Evolutionary conservation across 2,329 filamentous ascomycete species (phyloP).

Genomic region (Xylaria sp.): DNA sequence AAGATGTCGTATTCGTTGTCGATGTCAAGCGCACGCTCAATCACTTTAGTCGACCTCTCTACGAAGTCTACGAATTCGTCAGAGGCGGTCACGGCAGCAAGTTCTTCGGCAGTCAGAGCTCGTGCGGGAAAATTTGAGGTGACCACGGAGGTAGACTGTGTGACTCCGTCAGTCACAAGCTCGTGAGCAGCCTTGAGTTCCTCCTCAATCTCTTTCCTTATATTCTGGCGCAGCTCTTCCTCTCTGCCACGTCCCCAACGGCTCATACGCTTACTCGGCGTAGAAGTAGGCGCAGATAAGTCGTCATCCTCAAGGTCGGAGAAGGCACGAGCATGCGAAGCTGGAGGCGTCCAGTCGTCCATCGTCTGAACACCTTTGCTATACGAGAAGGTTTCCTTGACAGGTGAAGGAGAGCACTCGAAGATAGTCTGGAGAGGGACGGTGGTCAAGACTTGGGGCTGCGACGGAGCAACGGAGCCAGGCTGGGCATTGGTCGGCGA

Average conservation of each 20-base stretch:
- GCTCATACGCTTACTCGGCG: slow-evolving; percentile 79
- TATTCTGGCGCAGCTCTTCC: slow-evolving; percentile 86
- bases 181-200: slow-evolving; percentile 82
- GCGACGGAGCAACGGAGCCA: slow-evolving; percentile 51
- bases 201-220: slow-evolving; percentile 91
- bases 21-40: slow-evolving; percentile 89
- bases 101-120: slow-evolving; percentile 83
- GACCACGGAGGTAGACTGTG: slow-evolving; percentile 56
- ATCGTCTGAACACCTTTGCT: slow-evolving; percentile 96
- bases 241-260: slow-evolving; percentile 83
- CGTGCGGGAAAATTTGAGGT: slow-evolving; percentile 78
- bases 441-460: slow-evolving; percentile 77
- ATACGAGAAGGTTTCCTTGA: slow-evolving; percentile 91
- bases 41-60: slow-evolving; percentile 94
- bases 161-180: slow-evolving; percentile 62
- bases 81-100: slow-evolving; percentile 89
- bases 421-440: slow-evolving; percentile 80
- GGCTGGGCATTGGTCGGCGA: slow-evolving; percentile 58
- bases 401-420: slow-evolving; percentile 80
- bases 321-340: slow-evolving; percentile 63
- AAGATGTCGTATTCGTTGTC: slow-evolving; percentile 90
- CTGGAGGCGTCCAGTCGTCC: slow-evolving; percentile 73
- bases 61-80: slow-evolving; percentile 96
- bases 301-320: slow-evolving; percentile 74
- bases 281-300: slow-evolving; percentile 63